Evolutionary conservation across 2,329 filamentous ascomycete genomes (phyloP), one percentile per base, ranked within the genome.

Genomic region (Nigrospora osmanthi): DNA sequence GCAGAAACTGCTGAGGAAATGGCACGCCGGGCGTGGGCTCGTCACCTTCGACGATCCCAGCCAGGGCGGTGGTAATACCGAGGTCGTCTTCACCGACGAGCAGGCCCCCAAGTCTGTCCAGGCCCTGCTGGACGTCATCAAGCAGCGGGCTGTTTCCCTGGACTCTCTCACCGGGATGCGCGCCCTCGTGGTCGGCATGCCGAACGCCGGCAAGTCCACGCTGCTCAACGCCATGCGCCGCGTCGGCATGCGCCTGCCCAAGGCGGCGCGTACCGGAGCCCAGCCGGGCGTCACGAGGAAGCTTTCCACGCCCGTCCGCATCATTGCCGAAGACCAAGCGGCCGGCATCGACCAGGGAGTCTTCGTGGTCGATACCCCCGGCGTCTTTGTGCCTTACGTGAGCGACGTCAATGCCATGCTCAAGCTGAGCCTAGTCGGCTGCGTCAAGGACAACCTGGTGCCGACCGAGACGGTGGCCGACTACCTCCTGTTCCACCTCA

Each of bases 181-280:
- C 40, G 79, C 89, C 46, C 78, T 98, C 63, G 80, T 97, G 1
- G 90, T 97, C 13, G 93, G 93, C 45, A 96, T 98, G 90, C 93
- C 93, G 33, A 98, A 98, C 60, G 88, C 95, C 0, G 93, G 93
- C 33, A 98, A 98, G 67, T 95, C 88, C 39, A 89, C 90, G 1
- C 73, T 98, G n/a, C 79, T 98, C 36, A 98, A 98, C 63, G 79
- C 83, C 14, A 75, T 97, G 40, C 83, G 93, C 16, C 77, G 73
- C 35, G 71, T 75, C 15, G 88, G 89, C 35, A 76, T 87, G 53
- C 56, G 55, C 32, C 59, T 60, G 14, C 52, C 62, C 28, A 94
- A 91, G 61, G 90, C 82, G 1, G 87, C 90, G 34, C 75, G 72
- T 50, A 96, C 90, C 1, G 93, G 93, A 11, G 82, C 85, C 11